Base-by-base conservation (phyloP, 192 early-diverging fungal species). In the Coemansia sp. region DNA sequence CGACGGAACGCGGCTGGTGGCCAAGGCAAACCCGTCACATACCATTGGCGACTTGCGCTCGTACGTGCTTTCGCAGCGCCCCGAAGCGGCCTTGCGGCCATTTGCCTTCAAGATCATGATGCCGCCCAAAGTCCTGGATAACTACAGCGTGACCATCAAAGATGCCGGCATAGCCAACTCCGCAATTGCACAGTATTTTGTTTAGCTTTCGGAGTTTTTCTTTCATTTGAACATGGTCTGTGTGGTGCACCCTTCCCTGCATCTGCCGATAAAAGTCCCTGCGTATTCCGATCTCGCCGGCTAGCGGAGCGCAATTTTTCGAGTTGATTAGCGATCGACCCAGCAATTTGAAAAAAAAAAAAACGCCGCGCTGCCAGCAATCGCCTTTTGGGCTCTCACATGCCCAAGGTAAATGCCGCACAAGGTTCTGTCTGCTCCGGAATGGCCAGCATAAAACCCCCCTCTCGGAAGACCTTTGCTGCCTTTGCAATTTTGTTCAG, bases 1-100 rank as follows among this genome's bases (percentile, higher is more conserved):
- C 5, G 93, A 97, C 59, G 94, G 96, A 16, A 82, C 90, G 14
- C 82, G 91, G 53, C 64, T 94, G 77, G 83, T 96, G n/a, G 87
- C 84, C n/a, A 85, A 84, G 49, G 85, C 90, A 53, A 98, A 98
- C 64, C 91, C 93, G 43, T 86, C 88, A 11, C 91, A 96, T 54
- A 95, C 91, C 0, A 67, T 98, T 46, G 88, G 82, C 26, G 96
- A 96, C 49, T 64, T 98, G 26, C 82, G 91, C 6, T 69, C 73
- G 21, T 93, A 83, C 51, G 85, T 98, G 50, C 77, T 85, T 50
- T 73, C 80, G 59, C 88, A 86, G 32, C 75, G 82, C 10, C 81
- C 87, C 31, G 86, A 73, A 7, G 79, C 87, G 20, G 69, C 76
- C 11, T 58, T 68, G 30, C 73, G 90, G 44, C 38, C 80, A 39